These are phyloP conservation scores for Sugiyamaella mastotermitis DNA, from an alignment of 805 yeast genomes.

Conservation along the genomic window DNA sequence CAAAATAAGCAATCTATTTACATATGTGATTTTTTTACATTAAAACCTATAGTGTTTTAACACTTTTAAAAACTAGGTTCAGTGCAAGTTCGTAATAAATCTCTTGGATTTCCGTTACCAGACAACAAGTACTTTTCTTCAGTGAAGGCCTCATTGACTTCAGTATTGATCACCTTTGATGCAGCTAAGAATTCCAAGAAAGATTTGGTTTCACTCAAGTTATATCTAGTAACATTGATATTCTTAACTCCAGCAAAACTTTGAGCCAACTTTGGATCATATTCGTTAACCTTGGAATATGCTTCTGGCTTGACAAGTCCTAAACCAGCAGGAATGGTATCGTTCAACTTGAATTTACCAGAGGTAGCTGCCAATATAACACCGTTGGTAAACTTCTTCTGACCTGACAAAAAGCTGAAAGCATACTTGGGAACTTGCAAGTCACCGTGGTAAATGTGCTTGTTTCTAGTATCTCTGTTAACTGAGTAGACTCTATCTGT, in stretches of 20 bases:
- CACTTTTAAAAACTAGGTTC: slow-evolving; percentile 3
- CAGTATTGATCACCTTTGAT: slow-evolving; percentile 37
- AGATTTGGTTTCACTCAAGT: slow-evolving; percentile 39
- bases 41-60: no score
- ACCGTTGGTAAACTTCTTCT: slow-evolving; percentile 48
- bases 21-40: no score
- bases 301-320: slow-evolving; percentile 44
- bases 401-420: slow-evolving; percentile 50
- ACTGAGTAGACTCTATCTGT: slow-evolving; percentile 48
- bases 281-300: slow-evolving; percentile 44
- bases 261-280: slow-evolving; percentile 52
- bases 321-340: slow-evolving; percentile 57
- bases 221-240: slow-evolving; percentile 39
- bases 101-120: slow-evolving; percentile 64
- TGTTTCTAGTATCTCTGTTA: slow-evolving; percentile 53
- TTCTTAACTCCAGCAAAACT: slow-evolving; percentile 37
- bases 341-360: slow-evolving; percentile 41
- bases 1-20: no score
- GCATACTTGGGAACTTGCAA: slow-evolving; percentile 60
- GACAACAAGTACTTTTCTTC: slow-evolving; percentile 47
- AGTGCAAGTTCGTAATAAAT: slow-evolving; percentile 29
- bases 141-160: slow-evolving; percentile 33
- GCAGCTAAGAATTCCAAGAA: slow-evolving; percentile 37
- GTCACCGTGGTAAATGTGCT: slow-evolving; percentile 50
- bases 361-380: slow-evolving; percentile 61